Percentiles rank a stretch among this genome's conserved stretches.
phyloP scores from a whole-genome alignment of 2,329 filamentous ascomycete species.

The Fusarium sp. region DNA sequence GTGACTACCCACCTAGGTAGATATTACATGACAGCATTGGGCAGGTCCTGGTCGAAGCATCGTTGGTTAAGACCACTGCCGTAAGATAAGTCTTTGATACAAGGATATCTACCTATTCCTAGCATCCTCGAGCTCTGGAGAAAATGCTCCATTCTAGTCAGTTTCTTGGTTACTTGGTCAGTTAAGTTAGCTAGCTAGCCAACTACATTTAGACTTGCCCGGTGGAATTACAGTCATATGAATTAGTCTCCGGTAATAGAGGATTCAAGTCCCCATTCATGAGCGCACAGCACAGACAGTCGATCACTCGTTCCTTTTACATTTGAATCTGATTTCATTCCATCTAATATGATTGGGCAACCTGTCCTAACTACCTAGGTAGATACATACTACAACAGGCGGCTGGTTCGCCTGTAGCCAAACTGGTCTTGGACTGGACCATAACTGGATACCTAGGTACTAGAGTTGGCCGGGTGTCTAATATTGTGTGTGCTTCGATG shows the following conservation, averaged over 20 bases:
- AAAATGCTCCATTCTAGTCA: not conserved
- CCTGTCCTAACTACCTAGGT: not conserved
- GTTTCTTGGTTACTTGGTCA: not conserved
- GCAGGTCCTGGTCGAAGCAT: not conserved
- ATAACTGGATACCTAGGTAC: not conserved
- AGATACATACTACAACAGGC: constrained; percentile 9
- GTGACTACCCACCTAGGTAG: not conserved
- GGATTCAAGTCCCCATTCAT: not conserved
- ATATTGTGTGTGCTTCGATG: constrained; percentile 16
- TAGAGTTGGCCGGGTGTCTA: constrained; percentile 21
- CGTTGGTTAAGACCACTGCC: constrained; percentile 9
- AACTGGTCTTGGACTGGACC: constrained; percentile 15
- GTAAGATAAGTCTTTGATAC: constrained; percentile 6
- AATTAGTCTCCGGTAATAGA: not conserved
- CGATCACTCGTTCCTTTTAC: constrained; percentile 1
- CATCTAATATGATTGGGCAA: not conserved
- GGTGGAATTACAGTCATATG: not conserved
- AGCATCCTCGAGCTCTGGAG: constrained; percentile 4
- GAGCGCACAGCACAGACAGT: constrained; percentile 11
- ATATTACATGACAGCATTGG: not conserved
- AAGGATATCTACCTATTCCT: constrained; percentile 6
- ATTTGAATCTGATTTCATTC: constrained; percentile 3
- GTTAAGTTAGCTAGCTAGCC: not conserved
- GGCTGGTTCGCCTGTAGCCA: constrained; percentile 31
- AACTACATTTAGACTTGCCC: not conserved